Conservation (phyloP, 1,284 basidiomycete species). For the Ustilago nuda region DNA sequence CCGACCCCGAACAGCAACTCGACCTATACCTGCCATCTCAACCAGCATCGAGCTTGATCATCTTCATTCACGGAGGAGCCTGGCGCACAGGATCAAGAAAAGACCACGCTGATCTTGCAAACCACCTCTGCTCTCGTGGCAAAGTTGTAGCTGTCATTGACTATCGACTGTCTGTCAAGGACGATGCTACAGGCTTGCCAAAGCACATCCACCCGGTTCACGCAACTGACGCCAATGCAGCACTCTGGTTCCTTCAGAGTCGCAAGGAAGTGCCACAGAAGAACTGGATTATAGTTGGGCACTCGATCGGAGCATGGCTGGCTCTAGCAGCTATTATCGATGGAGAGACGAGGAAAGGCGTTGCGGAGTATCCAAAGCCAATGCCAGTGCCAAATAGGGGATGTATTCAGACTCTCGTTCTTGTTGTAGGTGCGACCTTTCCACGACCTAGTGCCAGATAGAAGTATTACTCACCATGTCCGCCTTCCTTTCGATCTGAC, state of each 20-base stretch:
- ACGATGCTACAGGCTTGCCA: conserved; percentile 15
- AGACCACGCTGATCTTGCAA: conserved; percentile 38
- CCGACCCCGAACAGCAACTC: conserved; percentile 39
- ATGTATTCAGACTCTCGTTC: conserved; percentile 32
- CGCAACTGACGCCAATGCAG: conserved; percentile 36
- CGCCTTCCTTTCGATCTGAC: not conserved
- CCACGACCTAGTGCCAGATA: too few relatives aligned
- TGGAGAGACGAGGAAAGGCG: not conserved
- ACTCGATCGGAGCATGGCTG: conserved; percentile 51
- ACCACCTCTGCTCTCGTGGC: conserved; percentile 20
- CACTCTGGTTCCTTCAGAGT: conserved; percentile 24
- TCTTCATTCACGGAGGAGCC: conserved; percentile 50
- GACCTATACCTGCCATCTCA: conserved; percentile 35
- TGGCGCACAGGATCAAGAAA: conserved; percentile 48
- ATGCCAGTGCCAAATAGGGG: conserved; percentile 21
- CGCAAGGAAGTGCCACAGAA: conserved; percentile 16
- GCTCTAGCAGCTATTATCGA: conserved; percentile 29
- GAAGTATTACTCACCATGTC: not conserved
- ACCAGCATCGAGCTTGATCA: conserved; percentile 14
- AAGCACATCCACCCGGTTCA: conserved; percentile 38
- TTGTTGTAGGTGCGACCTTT: conserved; percentile 33
- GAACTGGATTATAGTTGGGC: conserved; percentile 37
- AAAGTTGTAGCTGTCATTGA: conserved; percentile 46
- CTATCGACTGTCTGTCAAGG: conserved; percentile 41
- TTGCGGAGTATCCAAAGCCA: conserved; percentile 13